Base-by-base conservation (phyloP, 2,329 filamentous ascomycete species). In the Alternaria tenuissima region DNA sequence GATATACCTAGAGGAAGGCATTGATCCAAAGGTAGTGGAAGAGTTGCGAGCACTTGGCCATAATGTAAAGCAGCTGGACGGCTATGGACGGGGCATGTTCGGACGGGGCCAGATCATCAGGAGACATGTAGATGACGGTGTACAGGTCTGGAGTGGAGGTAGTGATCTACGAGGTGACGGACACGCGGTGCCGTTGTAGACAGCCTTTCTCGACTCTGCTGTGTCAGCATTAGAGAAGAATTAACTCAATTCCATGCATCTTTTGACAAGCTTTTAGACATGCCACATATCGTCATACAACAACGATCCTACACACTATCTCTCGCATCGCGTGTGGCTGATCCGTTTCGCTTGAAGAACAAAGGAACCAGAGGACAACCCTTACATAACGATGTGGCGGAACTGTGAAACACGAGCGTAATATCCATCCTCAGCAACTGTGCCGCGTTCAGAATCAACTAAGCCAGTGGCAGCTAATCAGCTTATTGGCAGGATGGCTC, bases 91-190 rank as follows among this genome's bases (percentile, higher is more conserved):
- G 61, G 84, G 84, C 1, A 81, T 91, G 80, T 97, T 97, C 81
- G 94, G 94, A 0, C 83, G 93, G 4, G 94, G 94, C 0, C 94
- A 98, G 83, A 85, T 97, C 49, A 95, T 97, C 62, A 83, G 92
- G 59, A 88, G 88, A 75, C 89, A 91, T 75, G 82, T 90, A 26
- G 93, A 97, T 66, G 92, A 95, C 43, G 87, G 88, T 4, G 83
- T 85, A 30, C 83, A 87, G 7, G 85, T 98, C 2, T 98, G 92
- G 87, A 96, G 91, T 56, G 94, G 89, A 0, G 94, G 93, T 0
- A 97, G 94, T 76, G 94, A 99, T 82, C 85, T 87, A 70, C 87
- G 95, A 61, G 94, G 91, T 0, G 94, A 99, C 79, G 94, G 95
- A 8, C 84, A 84, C 69, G 87, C 88, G n/a, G 80, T 88, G 63